Evolutionary conservation across 352 stramenopile genomes (phyloP), one percentile per base, ranked within the genome.

Genomic region (Phytophthora tubulina): DNA sequence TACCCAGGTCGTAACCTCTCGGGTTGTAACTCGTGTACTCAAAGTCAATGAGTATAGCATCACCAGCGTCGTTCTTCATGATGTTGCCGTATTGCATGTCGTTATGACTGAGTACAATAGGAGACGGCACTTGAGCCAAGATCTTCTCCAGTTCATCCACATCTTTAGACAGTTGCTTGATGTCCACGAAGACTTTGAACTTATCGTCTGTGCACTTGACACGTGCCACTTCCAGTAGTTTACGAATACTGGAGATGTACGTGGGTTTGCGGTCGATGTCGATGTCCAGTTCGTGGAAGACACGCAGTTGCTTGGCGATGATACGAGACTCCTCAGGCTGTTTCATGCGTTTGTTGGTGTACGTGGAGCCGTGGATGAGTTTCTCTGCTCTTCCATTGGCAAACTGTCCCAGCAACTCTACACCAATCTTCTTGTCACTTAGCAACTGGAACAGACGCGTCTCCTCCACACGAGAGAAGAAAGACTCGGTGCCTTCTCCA

Each of bases 1-100:
- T 98, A 21, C 88, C 94, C 35, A 98, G 31, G 62, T 98, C 95
- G 65, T 95, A 98, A 0, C 90, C 94, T 4, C 92, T 85, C 49
- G 83, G 88, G 75, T 98, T 98, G 76, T 96, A 98, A 50, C 84
- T 92, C 54, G 87, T 96, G 81, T 98, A 98, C 84, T 98, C 95
- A 84, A 97, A 98, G 72, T 98, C 94, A 58, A 98, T 98, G 31
- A 98, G 75, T 67, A 94, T 82, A 33, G 97, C 86, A 14, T 75
- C 70, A 54, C 76, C 79, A 2, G 63, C 52, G 14, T 92, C 82
- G 27, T 79, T 90, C 32, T 79, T 80, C 79, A 98, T 94, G 54
- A 98, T 91, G 80, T 98, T 98, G 56, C 93, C 94, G 73, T 94
- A 95, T 67, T 98, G 89, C 61, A 98, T 69, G 72, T 98, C 94